Percentiles rank a stretch among this genome's conserved stretches.
phyloP scores from a whole-genome alignment of 495 filamentous ascomycete species.

The Penicillium longicatenatum region DNA sequence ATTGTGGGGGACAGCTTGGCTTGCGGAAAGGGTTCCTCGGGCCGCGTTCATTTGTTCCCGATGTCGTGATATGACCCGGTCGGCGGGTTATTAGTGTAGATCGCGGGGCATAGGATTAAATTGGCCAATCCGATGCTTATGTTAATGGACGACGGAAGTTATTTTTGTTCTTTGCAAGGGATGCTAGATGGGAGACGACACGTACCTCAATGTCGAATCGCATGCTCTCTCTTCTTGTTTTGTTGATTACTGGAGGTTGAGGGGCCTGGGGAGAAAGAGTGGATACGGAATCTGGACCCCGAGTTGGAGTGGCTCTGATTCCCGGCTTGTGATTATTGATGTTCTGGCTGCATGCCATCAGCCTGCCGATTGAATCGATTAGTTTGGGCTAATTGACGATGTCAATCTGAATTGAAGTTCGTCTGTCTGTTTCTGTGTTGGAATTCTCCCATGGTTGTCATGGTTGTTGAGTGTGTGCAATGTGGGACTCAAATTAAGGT shows the following conservation, averaged over 20 bases:
- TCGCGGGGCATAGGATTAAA: not conserved
- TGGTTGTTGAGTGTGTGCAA: not conserved
- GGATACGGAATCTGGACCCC: not conserved
- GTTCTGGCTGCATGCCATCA: not conserved
- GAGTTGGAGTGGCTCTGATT: not conserved
- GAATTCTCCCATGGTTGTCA: not conserved
- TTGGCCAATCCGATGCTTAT: not conserved
- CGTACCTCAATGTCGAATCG: not conserved
- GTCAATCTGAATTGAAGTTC: not conserved
- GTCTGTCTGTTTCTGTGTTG: not conserved
- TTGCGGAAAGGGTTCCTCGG: not conserved
- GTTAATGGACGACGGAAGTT: no score
- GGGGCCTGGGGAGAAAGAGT: not conserved
- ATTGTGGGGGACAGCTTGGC: slow-evolving; percentile 8
- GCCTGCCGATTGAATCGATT: not conserved
- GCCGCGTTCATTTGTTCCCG: slow-evolving; percentile 24
- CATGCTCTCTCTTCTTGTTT: no score
- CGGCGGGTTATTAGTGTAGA: slow-evolving; percentile 7
- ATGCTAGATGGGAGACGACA: not conserved
- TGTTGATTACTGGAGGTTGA: not conserved
- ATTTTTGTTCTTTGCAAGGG: not conserved
- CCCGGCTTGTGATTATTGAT: not conserved
- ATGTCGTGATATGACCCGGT: slow-evolving; percentile 36
- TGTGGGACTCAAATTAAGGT: not conserved
- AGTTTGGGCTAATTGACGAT: not conserved